These are phyloP conservation scores for Dianthus caryophyllus DNA, from an alignment of 148 eudicot genomes.

Conservation along the genomic window DNA sequence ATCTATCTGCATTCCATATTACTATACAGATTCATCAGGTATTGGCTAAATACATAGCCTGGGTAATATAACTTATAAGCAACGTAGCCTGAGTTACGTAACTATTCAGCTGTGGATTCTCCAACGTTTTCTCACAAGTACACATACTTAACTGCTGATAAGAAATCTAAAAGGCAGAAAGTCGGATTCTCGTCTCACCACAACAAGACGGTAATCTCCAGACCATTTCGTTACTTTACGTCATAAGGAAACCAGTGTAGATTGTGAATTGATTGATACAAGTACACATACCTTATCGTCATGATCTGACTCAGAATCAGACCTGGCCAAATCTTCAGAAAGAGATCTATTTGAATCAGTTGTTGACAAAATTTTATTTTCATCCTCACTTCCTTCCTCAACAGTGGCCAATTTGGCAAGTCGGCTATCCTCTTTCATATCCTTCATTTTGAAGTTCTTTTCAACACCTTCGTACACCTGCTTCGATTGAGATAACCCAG, in stretches of 20 bases:
- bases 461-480: conserved; percentile 45
- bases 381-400: conserved; percentile 63
- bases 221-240: not conserved
- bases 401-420: conserved; percentile 48
- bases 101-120: not conserved
- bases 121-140: not conserved
- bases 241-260: not conserved
- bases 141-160: not conserved
- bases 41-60: not conserved
- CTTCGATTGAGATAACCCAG: conserved; percentile 33
- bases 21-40: not conserved
- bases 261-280: not conserved
- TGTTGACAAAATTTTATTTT: conserved; percentile 32
- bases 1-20: not conserved
- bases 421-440: conserved; percentile 41
- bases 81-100: not conserved
- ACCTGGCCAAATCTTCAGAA: conserved; percentile 43
- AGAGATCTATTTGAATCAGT: conserved; percentile 39
- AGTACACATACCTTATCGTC: conserved; percentile 28
- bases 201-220: not conserved
- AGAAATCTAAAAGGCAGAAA: not conserved
- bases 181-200: not conserved
- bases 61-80: not conserved
- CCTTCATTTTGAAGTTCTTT: conserved; percentile 50
- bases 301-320: conserved; percentile 25